These are phyloP conservation scores for Linnemannia zychae DNA, from an alignment of 192 early-diverging fungal genomes.

Conservation along the genomic window DNA sequence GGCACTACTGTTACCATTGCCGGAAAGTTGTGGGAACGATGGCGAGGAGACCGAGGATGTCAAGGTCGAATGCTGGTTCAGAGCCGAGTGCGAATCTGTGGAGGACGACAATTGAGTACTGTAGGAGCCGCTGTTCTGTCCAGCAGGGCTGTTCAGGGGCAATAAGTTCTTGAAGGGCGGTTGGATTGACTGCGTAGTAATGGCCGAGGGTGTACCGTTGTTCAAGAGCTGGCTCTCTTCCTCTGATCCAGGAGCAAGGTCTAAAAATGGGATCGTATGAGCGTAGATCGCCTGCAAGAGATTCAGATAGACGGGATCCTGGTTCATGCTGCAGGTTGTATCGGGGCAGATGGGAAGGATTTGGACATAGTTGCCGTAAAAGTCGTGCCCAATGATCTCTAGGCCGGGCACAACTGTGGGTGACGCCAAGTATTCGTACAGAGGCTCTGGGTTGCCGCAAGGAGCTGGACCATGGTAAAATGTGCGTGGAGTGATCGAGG, in stretches of 20 bases:
- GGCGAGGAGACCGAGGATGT: slow-evolving; percentile 34
- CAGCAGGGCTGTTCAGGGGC: slow-evolving; percentile 14
- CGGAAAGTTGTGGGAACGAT: slow-evolving; percentile 14
- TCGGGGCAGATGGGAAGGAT: slow-evolving; percentile 55
- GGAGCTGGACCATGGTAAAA: slow-evolving; percentile 49
- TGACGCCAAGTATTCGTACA: slow-evolving; percentile 51
- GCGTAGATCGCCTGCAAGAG: slow-evolving; percentile 51
- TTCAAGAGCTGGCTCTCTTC: slow-evolving; percentile 41
- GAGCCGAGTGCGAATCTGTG: not conserved
- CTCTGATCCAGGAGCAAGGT: slow-evolving; percentile 46
- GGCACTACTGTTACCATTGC: not conserved
- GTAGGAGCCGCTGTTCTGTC: not conserved
- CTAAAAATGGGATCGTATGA: slow-evolving; percentile 48
- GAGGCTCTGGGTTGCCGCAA: slow-evolving; percentile 44
- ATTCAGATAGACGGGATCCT: slow-evolving; percentile 51
- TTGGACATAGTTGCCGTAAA: slow-evolving; percentile 51
- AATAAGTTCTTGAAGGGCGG: slow-evolving; percentile 52
- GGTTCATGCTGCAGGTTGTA: slow-evolving; percentile 54
- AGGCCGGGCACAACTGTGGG: slow-evolving; percentile 48
- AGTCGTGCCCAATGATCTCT: slow-evolving; percentile 53
- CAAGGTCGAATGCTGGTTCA: not conserved
- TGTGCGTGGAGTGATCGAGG: not conserved
- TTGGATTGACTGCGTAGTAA: slow-evolving; percentile 48
- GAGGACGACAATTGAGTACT: not conserved
- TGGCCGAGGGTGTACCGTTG: slow-evolving; percentile 39